These are phyloP conservation scores for Coccinonectria pachysandricola DNA, from an alignment of 2,329 filamentous ascomycete species.

Conservation along the genomic window DNA sequence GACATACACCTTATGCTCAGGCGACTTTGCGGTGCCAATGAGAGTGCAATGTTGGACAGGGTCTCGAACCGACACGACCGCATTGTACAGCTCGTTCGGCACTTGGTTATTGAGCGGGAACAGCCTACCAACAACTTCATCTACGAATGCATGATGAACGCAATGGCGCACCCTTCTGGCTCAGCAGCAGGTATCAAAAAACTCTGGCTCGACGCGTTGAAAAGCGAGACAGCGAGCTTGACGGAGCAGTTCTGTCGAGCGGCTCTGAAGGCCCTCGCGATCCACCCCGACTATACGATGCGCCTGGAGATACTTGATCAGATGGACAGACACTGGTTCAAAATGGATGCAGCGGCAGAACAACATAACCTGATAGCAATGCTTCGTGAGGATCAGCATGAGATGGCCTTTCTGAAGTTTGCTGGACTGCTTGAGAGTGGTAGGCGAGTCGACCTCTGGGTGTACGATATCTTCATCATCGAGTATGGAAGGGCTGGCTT, in stretches of 20 bases:
- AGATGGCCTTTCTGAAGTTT: conserved; percentile 64
- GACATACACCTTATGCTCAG: conserved; percentile 19
- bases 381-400: conserved; percentile 71
- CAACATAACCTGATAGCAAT: conserved; percentile 63
- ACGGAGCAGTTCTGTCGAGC: conserved; percentile 62
- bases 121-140: conserved; percentile 47
- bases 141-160: conserved; percentile 66
- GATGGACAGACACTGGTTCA: conserved; percentile 61
- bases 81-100: conserved; percentile 38
- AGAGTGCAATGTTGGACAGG: conserved; percentile 9
- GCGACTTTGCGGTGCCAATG: conserved; percentile 14
- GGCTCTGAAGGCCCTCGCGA: conserved; percentile 59
- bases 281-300: conserved; percentile 78
- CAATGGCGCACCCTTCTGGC: conserved; percentile 58
- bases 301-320: conserved; percentile 60
- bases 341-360: conserved; percentile 43
- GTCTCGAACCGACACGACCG: conserved; percentile 17
- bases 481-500: conserved; percentile 62
- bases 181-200: conserved; percentile 52
- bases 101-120: conserved; percentile 45
- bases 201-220: conserved; percentile 65
- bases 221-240: conserved; percentile 46
- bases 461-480: conserved; percentile 69
- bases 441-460: conserved; percentile 54
- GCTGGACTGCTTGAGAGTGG: conserved; percentile 52